Conservation (phyloP, 805 yeast species). For the Saccharomycopsis vini region DNA sequence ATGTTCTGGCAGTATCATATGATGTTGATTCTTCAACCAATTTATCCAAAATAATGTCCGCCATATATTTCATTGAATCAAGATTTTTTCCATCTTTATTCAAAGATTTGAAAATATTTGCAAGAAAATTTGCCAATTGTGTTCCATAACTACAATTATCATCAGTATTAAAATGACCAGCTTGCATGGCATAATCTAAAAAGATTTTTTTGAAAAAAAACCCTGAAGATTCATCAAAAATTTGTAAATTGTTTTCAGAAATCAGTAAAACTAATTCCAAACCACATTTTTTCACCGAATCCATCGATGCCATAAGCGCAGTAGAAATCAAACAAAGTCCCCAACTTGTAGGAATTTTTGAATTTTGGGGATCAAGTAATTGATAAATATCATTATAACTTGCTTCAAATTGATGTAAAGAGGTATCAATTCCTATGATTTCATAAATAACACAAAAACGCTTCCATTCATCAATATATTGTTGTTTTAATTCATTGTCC, state of each 20-base stretch:
- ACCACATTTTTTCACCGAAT: slow-evolving; percentile 60
- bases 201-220: slow-evolving; percentile 34
- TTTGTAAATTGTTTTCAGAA: slow-evolving; percentile 34
- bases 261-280: slow-evolving; percentile 47
- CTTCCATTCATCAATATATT: slow-evolving; percentile 51
- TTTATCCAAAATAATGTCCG: slow-evolving; percentile 23
- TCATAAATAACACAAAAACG: slow-evolving; percentile 68
- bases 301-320: slow-evolving; percentile 70
- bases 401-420: slow-evolving; percentile 78
- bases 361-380: slow-evolving; percentile 24
- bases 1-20: slow-evolving; percentile 66
- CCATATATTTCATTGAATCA: neutral
- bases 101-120: slow-evolving; percentile 26
- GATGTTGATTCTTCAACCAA: slow-evolving; percentile 40
- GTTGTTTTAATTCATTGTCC: slow-evolving; percentile 27
- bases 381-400: slow-evolving; percentile 50
- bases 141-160: slow-evolving; percentile 52
- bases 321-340: slow-evolving; percentile 63
- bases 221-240: slow-evolving; percentile 33
- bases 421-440: slow-evolving; percentile 74
- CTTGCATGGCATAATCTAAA: slow-evolving; percentile 54
- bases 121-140: slow-evolving; percentile 37
- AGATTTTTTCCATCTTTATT: slow-evolving; percentile 11
- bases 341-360: slow-evolving; percentile 60
- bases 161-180: slow-evolving; percentile 35